These are phyloP conservation scores for Solanum appendiculatum DNA, from an alignment of 257 asterid species.

Conservation along the genomic window DNA sequence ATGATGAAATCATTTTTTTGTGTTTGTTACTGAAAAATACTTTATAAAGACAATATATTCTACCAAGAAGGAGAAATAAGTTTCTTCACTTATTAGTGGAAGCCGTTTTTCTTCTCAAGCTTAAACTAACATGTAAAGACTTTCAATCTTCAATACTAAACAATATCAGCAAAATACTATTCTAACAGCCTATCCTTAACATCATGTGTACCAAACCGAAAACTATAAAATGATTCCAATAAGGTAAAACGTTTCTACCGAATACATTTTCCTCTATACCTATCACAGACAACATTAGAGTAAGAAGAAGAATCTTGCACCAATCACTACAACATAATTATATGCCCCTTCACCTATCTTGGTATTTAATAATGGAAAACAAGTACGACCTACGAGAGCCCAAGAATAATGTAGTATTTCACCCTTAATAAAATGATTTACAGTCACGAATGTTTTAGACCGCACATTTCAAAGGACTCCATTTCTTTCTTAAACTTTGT, in stretches of 20 bases:
- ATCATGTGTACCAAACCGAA: background rate
- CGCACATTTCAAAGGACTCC: background rate
- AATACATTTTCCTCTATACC: background rate
- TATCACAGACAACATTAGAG: background rate
- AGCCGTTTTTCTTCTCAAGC: background rate
- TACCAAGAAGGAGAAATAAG: background rate
- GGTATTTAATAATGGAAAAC: background rate
- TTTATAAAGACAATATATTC: background rate
- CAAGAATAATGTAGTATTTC: background rate
- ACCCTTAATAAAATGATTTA: background rate
- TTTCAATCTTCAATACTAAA: background rate
- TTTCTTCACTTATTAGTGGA: background rate
- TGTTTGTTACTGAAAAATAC: background rate
- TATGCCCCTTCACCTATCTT: background rate
- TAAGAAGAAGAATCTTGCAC: background rate
- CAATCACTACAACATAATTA: background rate
- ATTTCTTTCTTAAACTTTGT: background rate
- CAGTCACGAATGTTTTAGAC: background rate
- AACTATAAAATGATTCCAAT: background rate
- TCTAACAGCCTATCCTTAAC: background rate
- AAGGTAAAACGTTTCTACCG: background rate
- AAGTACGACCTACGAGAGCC: background rate
- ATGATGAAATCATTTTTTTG: background rate
- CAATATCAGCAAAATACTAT: background rate
- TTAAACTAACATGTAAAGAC: background rate